Conservation (phyloP, 2,329 filamentous ascomycete species). For the Fusarium sp. region DNA sequence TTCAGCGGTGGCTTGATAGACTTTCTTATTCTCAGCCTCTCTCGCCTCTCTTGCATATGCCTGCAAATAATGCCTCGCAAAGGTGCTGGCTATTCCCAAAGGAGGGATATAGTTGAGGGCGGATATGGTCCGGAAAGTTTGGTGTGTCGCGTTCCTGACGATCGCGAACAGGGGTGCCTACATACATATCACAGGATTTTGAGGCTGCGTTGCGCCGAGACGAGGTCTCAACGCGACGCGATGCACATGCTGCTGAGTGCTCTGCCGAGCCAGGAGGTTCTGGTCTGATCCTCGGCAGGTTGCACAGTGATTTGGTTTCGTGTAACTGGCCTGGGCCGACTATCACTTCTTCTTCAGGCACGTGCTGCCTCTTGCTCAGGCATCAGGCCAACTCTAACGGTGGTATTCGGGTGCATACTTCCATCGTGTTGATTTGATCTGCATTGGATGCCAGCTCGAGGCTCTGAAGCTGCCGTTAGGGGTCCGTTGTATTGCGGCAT, state of each 20-base stretch:
- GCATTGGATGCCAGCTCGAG: slow-evolving; percentile 2
- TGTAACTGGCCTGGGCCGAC: slow-evolving; percentile 7
- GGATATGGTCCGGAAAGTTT: slow-evolving; percentile 21
- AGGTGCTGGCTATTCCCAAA: slow-evolving; percentile 22
- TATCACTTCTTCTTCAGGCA: slow-evolving; percentile 21
- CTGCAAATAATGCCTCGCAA: background rate
- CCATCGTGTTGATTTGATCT: no score
- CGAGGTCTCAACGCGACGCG: slow-evolving; percentile 12
- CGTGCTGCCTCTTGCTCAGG: slow-evolving; percentile 11
- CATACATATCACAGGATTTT: slow-evolving; percentile 13
- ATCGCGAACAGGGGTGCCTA: slow-evolving; percentile 42
- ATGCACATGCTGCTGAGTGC: slow-evolving; percentile 13
- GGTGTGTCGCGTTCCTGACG: slow-evolving; percentile 43
- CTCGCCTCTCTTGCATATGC: background rate
- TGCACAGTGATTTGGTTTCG: slow-evolving; percentile 11
- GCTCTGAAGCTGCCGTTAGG: slow-evolving; percentile 8
- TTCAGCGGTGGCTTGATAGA: slow-evolving; percentile 9
- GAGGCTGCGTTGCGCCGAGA: slow-evolving; percentile 12
- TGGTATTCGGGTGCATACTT: slow-evolving; percentile 6
- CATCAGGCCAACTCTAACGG: slow-evolving; percentile 11
- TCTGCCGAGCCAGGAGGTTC: slow-evolving; percentile 15
- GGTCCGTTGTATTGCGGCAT: background rate
- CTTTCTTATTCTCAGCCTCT: slow-evolving; percentile 11
- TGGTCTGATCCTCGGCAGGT: slow-evolving; percentile 17
- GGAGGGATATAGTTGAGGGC: slow-evolving; percentile 25